phyloP scores from a whole-genome alignment of 2,329 filamentous ascomycete genomes.

The Aspergillus jensenii region DNA sequence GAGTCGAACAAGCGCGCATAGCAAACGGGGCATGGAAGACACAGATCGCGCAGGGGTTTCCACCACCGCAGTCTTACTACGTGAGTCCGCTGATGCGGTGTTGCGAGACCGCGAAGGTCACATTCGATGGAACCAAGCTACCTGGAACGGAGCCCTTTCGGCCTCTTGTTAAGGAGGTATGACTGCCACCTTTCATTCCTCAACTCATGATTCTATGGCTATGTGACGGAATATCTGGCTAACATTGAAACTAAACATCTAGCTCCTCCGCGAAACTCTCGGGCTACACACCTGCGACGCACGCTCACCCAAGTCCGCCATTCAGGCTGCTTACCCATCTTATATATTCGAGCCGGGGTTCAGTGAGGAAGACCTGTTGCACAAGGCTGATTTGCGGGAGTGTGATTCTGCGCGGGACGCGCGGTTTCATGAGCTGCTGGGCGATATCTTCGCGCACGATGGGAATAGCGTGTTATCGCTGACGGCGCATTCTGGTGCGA shows the following conservation, averaged over 20 bases:
- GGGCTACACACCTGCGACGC: slow-evolving; percentile 63
- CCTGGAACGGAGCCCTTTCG: slow-evolving; percentile 48
- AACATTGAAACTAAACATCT: background rate
- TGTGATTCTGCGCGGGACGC: slow-evolving; percentile 49
- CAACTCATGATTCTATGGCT: too few relatives aligned
- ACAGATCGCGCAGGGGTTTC: slow-evolving; percentile 50
- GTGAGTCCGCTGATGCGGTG: slow-evolving; percentile 60
- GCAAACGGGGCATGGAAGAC: slow-evolving; percentile 49
- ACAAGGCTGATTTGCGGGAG: slow-evolving; percentile 51
- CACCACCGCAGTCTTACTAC: slow-evolving; percentile 57
- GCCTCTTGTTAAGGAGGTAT: slow-evolving; percentile 58
- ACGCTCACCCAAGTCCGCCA: slow-evolving; percentile 50
- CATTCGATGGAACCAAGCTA: slow-evolving; percentile 50
- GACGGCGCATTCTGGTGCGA: slow-evolving; percentile 60
- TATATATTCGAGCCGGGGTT: slow-evolving; percentile 57
- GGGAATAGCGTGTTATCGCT: slow-evolving; percentile 52
- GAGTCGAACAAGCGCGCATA: slow-evolving; percentile 51
- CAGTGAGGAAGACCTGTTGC: slow-evolving; percentile 55
- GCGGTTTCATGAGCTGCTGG: slow-evolving; percentile 48
- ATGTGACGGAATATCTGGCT: background rate
- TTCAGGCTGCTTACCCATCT: slow-evolving; percentile 49
- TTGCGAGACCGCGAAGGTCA: slow-evolving; percentile 56
- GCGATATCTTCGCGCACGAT: slow-evolving; percentile 54
- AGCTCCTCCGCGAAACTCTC: slow-evolving; percentile 58
- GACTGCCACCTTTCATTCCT: background rate